Evolutionary conservation across 345 rosid genomes (phyloP), one percentile per base, ranked within the genome.

Genomic region (Citrus inodora): DNA sequence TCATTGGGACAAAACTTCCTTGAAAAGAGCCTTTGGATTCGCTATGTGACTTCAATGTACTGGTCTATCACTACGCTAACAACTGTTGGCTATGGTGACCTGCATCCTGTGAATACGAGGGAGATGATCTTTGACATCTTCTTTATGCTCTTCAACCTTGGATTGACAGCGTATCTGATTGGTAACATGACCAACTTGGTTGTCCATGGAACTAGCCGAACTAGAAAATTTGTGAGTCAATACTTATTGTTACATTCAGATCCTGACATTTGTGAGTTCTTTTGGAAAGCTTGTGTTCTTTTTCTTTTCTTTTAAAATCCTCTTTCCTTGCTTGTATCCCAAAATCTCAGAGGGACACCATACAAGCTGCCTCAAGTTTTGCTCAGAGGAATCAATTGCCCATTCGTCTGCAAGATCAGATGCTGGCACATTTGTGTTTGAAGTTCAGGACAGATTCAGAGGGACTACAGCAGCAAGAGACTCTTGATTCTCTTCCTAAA

Each of bases 101-200:
- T 96, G 79, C 99, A 96, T 86, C 94, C 98, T 0, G 97, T 89
- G 73, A 96, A 94, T 81, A 79, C 89, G 33, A 85, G 90, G 62
- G 98, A 96, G 81, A 96, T 92, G 98, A 73, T 91, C 25, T 96
- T 92, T 78, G 98, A 87, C 82, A 90, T 96, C 72, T 92, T 92
- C 85, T 94, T 91, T 84, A 94, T 96, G 99, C 81, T 94, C 25
- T 94, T 96, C 86, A 91, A 94, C 80, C 93, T 92, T 13, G 99
- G 99, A 25, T 81, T 96, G 88, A 92, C 93, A 0, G 92, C 99
- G 3, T 96, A 96, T 83, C 78, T 96, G 87, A 96, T 94, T 37
- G 99, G 98, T 63, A 96, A 96, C 86, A 96, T 96, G 98, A 96
- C 98, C 78, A 94, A 92, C 88, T 85, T 96, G 86, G 98, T 94